These are phyloP conservation scores for Gymnopus androsaceus DNA, from an alignment of 1,284 basidiomycete species.

Conservation along the genomic window DNA sequence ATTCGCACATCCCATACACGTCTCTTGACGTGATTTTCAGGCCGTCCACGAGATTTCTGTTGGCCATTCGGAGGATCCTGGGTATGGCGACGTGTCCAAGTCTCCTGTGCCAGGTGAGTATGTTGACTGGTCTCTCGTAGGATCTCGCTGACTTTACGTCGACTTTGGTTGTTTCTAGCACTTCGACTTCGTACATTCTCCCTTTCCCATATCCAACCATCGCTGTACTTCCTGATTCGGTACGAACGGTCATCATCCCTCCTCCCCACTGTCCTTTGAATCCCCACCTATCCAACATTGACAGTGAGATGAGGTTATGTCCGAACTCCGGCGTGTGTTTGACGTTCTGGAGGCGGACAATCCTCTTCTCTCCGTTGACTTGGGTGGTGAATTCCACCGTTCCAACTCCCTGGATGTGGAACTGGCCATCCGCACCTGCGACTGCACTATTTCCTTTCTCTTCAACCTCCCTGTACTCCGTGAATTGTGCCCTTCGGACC, in stretches of 20 bases:
- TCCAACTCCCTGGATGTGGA: background rate
- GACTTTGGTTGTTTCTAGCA: background rate
- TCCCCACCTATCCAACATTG: background rate
- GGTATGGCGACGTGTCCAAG: constrained; percentile 10
- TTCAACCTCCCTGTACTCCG: background rate
- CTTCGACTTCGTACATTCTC: background rate
- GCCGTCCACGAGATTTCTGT: background rate
- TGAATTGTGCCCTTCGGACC: background rate
- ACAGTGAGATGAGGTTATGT: background rate
- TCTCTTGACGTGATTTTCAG: too few relatives aligned
- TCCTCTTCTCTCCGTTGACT: too few relatives aligned
- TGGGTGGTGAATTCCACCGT: too few relatives aligned
- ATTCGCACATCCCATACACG: too few relatives aligned
- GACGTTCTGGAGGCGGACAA: too few relatives aligned
- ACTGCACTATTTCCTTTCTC: background rate
- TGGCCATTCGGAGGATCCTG: background rate
- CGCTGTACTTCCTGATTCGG: background rate
- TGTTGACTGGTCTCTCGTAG: background rate
- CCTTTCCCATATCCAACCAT: background rate
- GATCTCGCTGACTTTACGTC: background rate
- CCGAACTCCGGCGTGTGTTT: too few relatives aligned
- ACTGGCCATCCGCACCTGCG: background rate
- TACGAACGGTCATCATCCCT: background rate
- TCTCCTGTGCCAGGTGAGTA: constrained; percentile 10
- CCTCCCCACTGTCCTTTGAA: background rate